Conservation (phyloP, 2,329 filamentous ascomycete genomes). For the Cryphonectria japonica region DNA sequence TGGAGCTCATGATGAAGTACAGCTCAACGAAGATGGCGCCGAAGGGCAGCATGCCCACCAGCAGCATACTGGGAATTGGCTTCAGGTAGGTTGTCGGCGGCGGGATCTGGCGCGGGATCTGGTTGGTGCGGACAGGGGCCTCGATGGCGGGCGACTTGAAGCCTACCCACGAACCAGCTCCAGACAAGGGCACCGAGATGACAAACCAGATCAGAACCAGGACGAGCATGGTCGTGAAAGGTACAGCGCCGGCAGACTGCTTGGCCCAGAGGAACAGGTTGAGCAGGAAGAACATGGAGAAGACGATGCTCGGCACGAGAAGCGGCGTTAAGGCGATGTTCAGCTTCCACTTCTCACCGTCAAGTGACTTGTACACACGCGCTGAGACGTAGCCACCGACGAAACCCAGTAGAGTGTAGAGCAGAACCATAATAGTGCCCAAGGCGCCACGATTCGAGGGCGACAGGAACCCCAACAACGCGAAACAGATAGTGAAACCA, state of each 20-base stretch:
- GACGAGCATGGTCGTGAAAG: slow-evolving; percentile 95
- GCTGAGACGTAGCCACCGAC: slow-evolving; percentile 90
- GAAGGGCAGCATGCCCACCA: slow-evolving; percentile 92
- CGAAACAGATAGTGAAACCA: slow-evolving; percentile 90
- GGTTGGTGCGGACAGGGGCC: slow-evolving; percentile 89
- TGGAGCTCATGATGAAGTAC: slow-evolving; percentile 98
- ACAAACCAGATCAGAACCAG: slow-evolving; percentile 95
- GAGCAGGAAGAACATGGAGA: slow-evolving; percentile 86
- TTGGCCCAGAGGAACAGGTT: slow-evolving; percentile 97
- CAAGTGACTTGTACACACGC: slow-evolving; percentile 91
- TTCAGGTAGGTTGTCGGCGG: slow-evolving; percentile 81
- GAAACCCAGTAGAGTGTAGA: slow-evolving; percentile 92
- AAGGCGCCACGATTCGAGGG: slow-evolving; percentile 94
- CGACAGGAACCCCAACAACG: slow-evolving; percentile 90
- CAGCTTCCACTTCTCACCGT: slow-evolving; percentile 90
- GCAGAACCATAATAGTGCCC: slow-evolving; percentile 87
- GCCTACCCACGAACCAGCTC: slow-evolving; percentile 89
- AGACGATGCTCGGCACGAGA: slow-evolving; percentile 84
- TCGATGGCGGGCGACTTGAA: slow-evolving; percentile 77
- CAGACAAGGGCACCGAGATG: slow-evolving; percentile 89
- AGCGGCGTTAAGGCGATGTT: slow-evolving; percentile 89
- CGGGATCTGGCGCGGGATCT: slow-evolving; percentile 96
- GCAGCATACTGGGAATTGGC: slow-evolving; percentile 84
- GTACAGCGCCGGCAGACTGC: slow-evolving; percentile 88
- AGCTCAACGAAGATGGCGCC: slow-evolving; percentile 97